Percentiles rank a stretch among this genome's conserved stretches.
These are phyloP conservation scores for Boechera divaricarpa DNA, from an alignment of 345 rosid genomes.

Conservation along the genomic window DNA sequence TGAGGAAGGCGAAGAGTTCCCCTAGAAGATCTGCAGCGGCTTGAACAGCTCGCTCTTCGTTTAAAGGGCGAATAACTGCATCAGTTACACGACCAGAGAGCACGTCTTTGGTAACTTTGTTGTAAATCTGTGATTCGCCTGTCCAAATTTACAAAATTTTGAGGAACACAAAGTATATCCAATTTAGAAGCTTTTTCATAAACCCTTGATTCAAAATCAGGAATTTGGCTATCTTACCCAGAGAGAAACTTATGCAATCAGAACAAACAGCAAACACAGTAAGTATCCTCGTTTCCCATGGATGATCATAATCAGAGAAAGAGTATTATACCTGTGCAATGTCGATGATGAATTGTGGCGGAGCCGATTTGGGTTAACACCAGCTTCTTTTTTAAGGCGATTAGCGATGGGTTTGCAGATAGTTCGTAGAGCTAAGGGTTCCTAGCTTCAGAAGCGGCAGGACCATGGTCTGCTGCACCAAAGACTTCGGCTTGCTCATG, in stretches of 20 bases:
- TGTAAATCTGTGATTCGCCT: slow-evolving; percentile 77
- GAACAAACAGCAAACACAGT: not conserved
- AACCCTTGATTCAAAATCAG: slow-evolving; percentile 28
- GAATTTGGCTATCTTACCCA: not conserved
- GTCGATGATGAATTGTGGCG: slow-evolving; percentile 73
- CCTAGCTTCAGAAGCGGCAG: slow-evolving; percentile 75
- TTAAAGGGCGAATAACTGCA: slow-evolving; percentile 74
- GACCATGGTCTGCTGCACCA: slow-evolving; percentile 49
- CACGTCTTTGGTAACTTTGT: slow-evolving; percentile 76
- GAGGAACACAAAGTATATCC: not conserved
- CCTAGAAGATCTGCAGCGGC: slow-evolving; percentile 89
- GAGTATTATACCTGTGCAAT: slow-evolving; percentile 64
- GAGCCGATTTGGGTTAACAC: slow-evolving; percentile 63
- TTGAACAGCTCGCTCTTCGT: slow-evolving; percentile 89
- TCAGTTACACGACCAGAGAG: slow-evolving; percentile 68
- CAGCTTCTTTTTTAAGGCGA: slow-evolving; percentile 80
- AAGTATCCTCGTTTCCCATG: not conserved
- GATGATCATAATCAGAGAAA: not conserved
- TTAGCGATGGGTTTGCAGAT: slow-evolving; percentile 79
- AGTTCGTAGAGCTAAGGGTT: slow-evolving; percentile 76
- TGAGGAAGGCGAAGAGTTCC: slow-evolving; percentile 78
- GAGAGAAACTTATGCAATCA: slow-evolving; percentile 9
- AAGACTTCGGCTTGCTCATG: slow-evolving; percentile 15
- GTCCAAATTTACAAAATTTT: slow-evolving; percentile 9
- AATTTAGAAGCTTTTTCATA: slow-evolving; percentile 9